Evolutionary conservation across 2,329 filamentous ascomycete species (phyloP).

Genomic region (Tolypocladium tropicale): DNA sequence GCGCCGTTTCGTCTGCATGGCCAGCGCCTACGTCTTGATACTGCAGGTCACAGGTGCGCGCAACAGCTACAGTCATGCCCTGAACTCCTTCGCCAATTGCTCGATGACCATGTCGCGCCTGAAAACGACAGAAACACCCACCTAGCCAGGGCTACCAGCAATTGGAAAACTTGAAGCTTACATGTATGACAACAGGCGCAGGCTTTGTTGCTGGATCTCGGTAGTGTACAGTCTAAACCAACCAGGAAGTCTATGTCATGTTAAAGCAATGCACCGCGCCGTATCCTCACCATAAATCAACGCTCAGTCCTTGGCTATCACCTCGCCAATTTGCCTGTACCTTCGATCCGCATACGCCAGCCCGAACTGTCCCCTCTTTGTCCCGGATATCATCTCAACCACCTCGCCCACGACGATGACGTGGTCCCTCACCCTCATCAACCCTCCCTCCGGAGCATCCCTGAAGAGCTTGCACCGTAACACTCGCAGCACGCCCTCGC

Average conservation of each 20-base stretch:
- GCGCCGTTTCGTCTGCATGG: no score
- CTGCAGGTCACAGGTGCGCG: no score
- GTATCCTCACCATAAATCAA: not conserved
- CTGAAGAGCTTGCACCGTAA: constrained; percentile 30
- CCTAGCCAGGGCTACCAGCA: no score
- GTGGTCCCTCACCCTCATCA: constrained; percentile 40
- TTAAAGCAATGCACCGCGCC: not conserved
- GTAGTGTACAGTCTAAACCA: not conserved
- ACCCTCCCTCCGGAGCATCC: constrained; percentile 26
- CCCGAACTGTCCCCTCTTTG: constrained; percentile 26
- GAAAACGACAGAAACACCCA: no score
- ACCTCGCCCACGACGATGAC: constrained; percentile 43
- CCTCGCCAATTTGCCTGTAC: constrained; percentile 32
- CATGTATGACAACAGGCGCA: no score
- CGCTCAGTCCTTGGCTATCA: not conserved
- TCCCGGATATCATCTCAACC: constrained; percentile 28
- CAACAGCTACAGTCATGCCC: no score
- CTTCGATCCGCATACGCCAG: constrained; percentile 38
- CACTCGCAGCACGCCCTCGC: constrained; percentile 42
- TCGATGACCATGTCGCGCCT: no score
- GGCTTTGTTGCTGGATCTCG: no score
- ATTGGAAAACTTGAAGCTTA: no score
- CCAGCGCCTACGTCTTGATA: no score
- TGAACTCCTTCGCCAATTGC: no score
- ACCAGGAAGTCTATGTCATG: not conserved